phyloP scores from a whole-genome alignment of 768 basidiomycete species.

The Clitopilus hobsonii region DNA sequence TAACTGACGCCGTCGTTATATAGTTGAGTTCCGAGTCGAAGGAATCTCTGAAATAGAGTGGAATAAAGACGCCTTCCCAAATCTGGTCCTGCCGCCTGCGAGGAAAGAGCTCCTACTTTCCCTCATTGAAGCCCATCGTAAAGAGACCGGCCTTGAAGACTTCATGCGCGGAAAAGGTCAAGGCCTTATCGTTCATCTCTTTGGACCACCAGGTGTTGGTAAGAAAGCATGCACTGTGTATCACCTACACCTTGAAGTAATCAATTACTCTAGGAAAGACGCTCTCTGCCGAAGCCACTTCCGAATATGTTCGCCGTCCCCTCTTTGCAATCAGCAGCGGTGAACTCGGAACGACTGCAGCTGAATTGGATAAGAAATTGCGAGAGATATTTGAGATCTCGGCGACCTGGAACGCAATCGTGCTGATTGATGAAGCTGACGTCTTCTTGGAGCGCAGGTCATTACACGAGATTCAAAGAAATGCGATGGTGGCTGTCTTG shows the following conservation, averaged over 20 bases:
- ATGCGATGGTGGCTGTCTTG: slow-evolving; percentile 70
- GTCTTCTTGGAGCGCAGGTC: slow-evolving; percentile 68
- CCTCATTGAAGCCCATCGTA: slow-evolving; percentile 48
- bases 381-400: slow-evolving; percentile 43
- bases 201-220: slow-evolving; percentile 54
- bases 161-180: slow-evolving; percentile 61
- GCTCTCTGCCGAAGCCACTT: slow-evolving; percentile 51
- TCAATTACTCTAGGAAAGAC: slow-evolving; percentile 32
- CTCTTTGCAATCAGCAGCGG: slow-evolving; percentile 48
- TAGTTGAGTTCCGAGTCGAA: slow-evolving; percentile 56
- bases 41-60: slow-evolving; percentile 45
- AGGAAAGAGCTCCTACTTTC: slow-evolving; percentile 49
- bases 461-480: slow-evolving; percentile 56
- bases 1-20: neutral
- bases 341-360: slow-evolving; percentile 44
- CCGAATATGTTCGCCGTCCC: slow-evolving; percentile 45
- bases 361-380: slow-evolving; percentile 34
- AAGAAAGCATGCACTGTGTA: slow-evolving; percentile 10
- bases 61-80: slow-evolving; percentile 49
- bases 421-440: slow-evolving; percentile 57
- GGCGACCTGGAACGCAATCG: slow-evolving; percentile 51
- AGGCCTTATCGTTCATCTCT: slow-evolving; percentile 41
- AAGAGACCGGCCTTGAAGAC: slow-evolving; percentile 46
- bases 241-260: neutral
- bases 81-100: slow-evolving; percentile 46